Evolutionary conservation across 75 land plant genomes (phyloP).

Genomic region (Pinus taeda): DNA sequence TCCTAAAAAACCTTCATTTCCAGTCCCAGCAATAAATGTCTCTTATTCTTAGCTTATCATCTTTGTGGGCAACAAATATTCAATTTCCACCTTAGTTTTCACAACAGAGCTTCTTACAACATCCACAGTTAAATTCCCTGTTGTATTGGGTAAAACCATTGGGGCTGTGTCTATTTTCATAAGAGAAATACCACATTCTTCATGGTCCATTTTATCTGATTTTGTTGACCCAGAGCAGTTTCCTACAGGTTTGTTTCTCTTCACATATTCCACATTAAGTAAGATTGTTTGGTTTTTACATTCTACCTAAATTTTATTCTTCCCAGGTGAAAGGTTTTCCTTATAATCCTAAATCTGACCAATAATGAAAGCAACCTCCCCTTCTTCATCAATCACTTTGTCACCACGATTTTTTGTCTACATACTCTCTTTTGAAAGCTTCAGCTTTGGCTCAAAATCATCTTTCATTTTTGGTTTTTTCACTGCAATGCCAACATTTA

Average conservation of each 20-base stretch:
- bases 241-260: conserved; percentile 4
- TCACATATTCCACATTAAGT: conserved; percentile 9
- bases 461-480: conserved; percentile 34
- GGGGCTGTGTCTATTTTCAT: conserved; percentile 7
- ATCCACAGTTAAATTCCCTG: neutral
- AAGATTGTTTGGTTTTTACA: conserved; percentile 7
- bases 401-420: conserved; percentile 18
- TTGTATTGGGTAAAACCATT: neutral
- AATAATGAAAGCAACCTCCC: conserved; percentile 60
- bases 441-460: conserved; percentile 13
- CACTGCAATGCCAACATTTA: conserved; percentile 79
- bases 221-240: neutral
- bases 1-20: neutral
- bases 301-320: conserved; percentile 9
- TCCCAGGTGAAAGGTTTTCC: neutral
- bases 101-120: neutral
- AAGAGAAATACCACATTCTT: neutral
- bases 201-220: neutral
- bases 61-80: neutral
- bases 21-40: neutral
- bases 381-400: conserved; percentile 47
- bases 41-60: neutral
- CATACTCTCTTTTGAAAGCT: conserved; percentile 23
- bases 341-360: conserved; percentile 44
- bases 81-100: neutral